Conservation (phyloP, 2,329 filamentous ascomycete species). For the Drechslerella coelobrocha region DNA sequence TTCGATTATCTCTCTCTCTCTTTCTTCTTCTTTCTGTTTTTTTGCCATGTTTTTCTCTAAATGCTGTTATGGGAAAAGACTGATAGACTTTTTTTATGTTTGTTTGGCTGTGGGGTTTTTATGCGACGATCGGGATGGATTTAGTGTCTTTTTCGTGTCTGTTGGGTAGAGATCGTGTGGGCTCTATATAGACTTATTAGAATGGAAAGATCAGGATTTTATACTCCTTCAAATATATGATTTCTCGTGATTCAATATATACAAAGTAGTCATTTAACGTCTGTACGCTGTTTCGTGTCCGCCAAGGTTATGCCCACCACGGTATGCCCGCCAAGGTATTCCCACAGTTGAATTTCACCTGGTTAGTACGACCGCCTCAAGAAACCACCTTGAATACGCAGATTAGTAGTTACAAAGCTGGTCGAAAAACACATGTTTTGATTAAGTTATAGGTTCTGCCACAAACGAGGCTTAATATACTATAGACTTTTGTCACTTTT, state of each 20-base stretch:
- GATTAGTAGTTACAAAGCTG: too few relatives aligned
- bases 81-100: slow-evolving; percentile 46
- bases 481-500: too few relatives aligned
- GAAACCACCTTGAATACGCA: too few relatives aligned
- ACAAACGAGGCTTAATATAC: too few relatives aligned
- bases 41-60: slow-evolving; percentile 15
- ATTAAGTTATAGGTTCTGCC: too few relatives aligned
- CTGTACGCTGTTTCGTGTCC: too few relatives aligned
- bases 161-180: slow-evolving; percentile 21
- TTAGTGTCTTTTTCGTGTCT: slow-evolving; percentile 22
- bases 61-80: slow-evolving; percentile 38
- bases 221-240: not conserved
- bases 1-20: slow-evolving; percentile 8
- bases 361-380: too few relatives aligned
- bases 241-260: not conserved
- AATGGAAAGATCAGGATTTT: not conserved
- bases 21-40: not conserved
- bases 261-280: too few relatives aligned
- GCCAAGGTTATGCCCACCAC: too few relatives aligned
- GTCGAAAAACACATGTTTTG: too few relatives aligned
- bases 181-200: not conserved
- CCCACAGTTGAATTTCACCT: too few relatives aligned
- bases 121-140: slow-evolving; percentile 14
- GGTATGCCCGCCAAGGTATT: too few relatives aligned
- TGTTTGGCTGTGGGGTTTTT: slow-evolving; percentile 29